Base-by-base conservation (phyloP, 2,329 filamentous ascomycete species). In the Arthrobotrys pseudoclavata region DNA sequence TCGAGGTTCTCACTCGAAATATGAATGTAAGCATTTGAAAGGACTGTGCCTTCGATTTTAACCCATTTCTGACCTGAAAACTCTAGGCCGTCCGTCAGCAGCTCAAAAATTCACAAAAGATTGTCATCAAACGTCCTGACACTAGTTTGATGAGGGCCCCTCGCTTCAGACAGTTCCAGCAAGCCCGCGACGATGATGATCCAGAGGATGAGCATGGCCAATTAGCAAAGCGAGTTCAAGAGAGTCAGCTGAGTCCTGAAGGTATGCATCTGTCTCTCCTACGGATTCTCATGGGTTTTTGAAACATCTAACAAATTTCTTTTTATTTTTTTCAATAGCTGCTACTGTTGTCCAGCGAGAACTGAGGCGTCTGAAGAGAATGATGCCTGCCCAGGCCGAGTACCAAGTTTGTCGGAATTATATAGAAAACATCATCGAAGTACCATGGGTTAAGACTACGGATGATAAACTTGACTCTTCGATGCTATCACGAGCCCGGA, bases 331-430 rank as follows among this genome's bases (percentile, higher is more conserved):
- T 45, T 20, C 42, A 18, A 72, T 13, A 76, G 71, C 94, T 5
- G 88, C 91, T 78, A 97, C 96, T 85, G 90, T 96, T n/a, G 95
- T 94, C 0, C 92, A 97, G 72, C 89, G 94, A 66, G 96, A 99
- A 83, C 84, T 99, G 55, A 92, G 93, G 82, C 88, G 96, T 22
- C 85, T 99, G 79, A 92, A 92, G 82, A 97, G 97, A 86, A 98
- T 98, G 93, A 94, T 93, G 82, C 94, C 96, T 0, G 93, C 93
- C 62, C 96, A 98, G 83, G 95, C 96, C 42, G 96, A 99, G 82
- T 97, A 97, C 82, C 93, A 96, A 79, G 95, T 99, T 12, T 93
- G 92, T 80, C 87, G 95, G 79, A 97, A 94, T 61, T 99, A 97
- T 85, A 87, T 99, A 12, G 96, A 99, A 84, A 98, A 94, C 68